Evolutionary conservation across 345 rosid species (phyloP).

Genomic region (Melastoma malabathricum): DNA sequence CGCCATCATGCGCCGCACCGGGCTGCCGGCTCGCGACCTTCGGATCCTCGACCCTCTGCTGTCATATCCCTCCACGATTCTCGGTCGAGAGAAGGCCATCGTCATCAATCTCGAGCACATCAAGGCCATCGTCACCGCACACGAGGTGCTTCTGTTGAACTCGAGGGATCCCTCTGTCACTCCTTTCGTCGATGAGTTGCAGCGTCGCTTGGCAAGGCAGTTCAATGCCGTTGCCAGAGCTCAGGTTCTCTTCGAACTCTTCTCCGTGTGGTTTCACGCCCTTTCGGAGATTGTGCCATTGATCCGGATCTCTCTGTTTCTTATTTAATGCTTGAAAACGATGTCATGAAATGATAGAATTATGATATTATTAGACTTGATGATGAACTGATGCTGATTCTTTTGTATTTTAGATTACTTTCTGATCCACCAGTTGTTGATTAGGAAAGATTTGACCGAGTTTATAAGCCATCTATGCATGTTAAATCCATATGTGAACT

Average conservation of each 20-base stretch:
- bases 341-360: no score
- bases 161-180: conserved; percentile 69
- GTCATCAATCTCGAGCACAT: conserved; percentile 88
- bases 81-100: conserved; percentile 84
- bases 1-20: conserved; percentile 82
- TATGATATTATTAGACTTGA: no score
- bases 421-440: no score
- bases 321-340: no score
- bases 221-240: conserved; percentile 48
- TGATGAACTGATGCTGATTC: no score
- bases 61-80: conserved; percentile 73
- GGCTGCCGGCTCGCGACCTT: conserved; percentile 82
- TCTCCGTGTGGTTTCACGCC: background rate
- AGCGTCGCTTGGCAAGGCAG: conserved; percentile 41
- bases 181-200: conserved; percentile 70
- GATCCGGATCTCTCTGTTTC: background rate
- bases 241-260: conserved; percentile 25
- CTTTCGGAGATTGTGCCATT: background rate
- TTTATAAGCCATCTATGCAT: no score
- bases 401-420: no score
- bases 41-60: conserved; percentile 84
- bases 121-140: conserved; percentile 84
- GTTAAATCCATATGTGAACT: no score
- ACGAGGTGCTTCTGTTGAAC: conserved; percentile 70
- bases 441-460: no score